These are phyloP conservation scores for Megacollybia platyphylla DNA, from an alignment of 1,284 basidiomycete genomes.

Conservation along the genomic window DNA sequence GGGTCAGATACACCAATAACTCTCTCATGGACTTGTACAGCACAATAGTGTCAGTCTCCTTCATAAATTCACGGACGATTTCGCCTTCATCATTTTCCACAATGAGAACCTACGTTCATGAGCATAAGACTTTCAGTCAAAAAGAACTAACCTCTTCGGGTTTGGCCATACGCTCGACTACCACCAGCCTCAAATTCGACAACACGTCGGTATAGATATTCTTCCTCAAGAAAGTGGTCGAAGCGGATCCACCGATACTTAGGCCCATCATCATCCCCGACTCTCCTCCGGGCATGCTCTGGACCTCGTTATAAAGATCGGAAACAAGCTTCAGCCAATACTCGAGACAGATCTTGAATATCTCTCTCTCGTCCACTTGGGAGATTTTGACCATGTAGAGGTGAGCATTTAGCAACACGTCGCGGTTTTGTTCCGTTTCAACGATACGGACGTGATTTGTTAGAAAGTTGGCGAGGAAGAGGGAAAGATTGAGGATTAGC, in stretches of 20 bases:
- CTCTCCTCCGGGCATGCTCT: constrained; percentile 84
- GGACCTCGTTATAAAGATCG: constrained; percentile 97
- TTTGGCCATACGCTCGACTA: constrained; percentile 99
- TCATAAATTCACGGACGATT: constrained; percentile 99
- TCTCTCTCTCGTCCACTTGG: constrained; percentile 95
- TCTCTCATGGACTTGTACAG: constrained; percentile 99
- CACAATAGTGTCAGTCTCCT: constrained; percentile 97
- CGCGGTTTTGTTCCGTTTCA: constrained; percentile 85
- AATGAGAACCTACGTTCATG: constrained; percentile 66
- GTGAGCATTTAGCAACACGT: constrained; percentile 93
- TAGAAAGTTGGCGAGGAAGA: constrained; percentile 96
- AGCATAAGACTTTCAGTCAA: constrained; percentile 2
- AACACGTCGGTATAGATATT: constrained; percentile 93
- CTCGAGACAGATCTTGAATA: constrained; percentile 99
- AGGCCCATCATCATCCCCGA: constrained; percentile 90
- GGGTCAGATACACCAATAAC: constrained; percentile 92
- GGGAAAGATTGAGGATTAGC: constrained; percentile 91
- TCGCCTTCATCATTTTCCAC: constrained; percentile 99
- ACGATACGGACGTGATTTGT: constrained; percentile 86
- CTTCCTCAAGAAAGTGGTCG: constrained; percentile 75
- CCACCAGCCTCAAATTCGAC: constrained; percentile 89
- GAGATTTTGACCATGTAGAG: constrained; percentile 98
- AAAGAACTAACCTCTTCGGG: constrained; percentile 78
- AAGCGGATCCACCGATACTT: constrained; percentile 64
- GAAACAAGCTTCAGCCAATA: constrained; percentile 99